Conservation (phyloP, 2,329 filamentous ascomycete genomes). For the Sporothrix pseudoabietina region DNA sequence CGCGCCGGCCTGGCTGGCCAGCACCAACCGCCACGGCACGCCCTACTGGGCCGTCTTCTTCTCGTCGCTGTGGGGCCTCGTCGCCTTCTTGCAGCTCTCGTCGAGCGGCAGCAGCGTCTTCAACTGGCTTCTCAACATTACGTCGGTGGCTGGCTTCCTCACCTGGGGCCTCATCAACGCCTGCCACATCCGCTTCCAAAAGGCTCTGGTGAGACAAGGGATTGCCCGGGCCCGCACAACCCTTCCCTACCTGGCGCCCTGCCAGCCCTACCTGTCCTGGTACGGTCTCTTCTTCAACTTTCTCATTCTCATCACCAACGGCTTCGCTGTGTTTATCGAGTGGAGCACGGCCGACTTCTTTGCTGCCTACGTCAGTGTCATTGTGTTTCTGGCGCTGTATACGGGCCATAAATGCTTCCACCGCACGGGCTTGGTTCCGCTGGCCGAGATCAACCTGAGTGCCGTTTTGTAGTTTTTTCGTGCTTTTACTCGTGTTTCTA, state of each 20-base stretch:
- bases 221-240: conserved; percentile 59
- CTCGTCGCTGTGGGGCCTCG: conserved; percentile 61
- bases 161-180: conserved; percentile 71
- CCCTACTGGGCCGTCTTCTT: conserved; percentile 62
- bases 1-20: conserved; percentile 61
- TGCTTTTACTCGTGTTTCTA: background rate
- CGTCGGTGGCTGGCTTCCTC: conserved; percentile 44
- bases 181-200: conserved; percentile 66
- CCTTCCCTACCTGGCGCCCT: conserved; percentile 62
- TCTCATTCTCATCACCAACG: conserved; percentile 67
- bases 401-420: conserved; percentile 60
- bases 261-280: conserved; percentile 66
- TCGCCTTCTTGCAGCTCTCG: conserved; percentile 69
- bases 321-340: conserved; percentile 67
- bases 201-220: conserved; percentile 57
- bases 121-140: conserved; percentile 67
- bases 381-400: conserved; percentile 63
- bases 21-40: conserved; percentile 63
- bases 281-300: conserved; percentile 68
- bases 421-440: conserved; percentile 27
- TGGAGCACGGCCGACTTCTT: conserved; percentile 66
- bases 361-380: conserved; percentile 65
- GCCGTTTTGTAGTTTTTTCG: background rate
- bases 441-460: conserved; percentile 15
- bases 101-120: conserved; percentile 62